A percentile compares a stretch with the other conserved stretches of the same genome.
These are phyloP conservation scores for Trametes versicolor DNA, from an alignment of 1,284 basidiomycete genomes.

Conservation along the genomic window DNA sequence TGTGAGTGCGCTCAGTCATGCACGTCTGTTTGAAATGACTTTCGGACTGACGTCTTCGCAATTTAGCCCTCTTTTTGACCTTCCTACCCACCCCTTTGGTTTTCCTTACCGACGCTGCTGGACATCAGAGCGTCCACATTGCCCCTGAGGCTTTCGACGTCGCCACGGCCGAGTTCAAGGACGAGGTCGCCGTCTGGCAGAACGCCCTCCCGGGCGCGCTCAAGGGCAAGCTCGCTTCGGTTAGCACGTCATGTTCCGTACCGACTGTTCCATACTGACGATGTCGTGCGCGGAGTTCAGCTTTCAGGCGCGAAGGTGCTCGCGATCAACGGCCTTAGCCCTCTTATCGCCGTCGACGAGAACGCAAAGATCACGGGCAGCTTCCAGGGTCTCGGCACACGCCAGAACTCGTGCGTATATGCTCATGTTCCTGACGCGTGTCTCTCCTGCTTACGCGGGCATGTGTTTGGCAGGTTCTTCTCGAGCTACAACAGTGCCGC, in stretches of 20 bases:
- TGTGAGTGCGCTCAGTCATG: constrained; percentile 45
- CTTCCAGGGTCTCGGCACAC: constrained; percentile 57
- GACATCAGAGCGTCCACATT: constrained; percentile 60
- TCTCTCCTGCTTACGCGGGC: neutral
- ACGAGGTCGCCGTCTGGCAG: constrained; percentile 64
- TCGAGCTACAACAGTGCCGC: constrained; percentile 49
- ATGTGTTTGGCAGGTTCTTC: constrained; percentile 46
- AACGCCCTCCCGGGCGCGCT: constrained; percentile 58
- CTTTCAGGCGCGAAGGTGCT: constrained; percentile 65
- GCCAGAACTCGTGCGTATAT: constrained; percentile 52
- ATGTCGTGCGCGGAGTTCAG: constrained; percentile 40
- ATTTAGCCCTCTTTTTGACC: constrained; percentile 55
- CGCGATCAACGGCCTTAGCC: constrained; percentile 61
- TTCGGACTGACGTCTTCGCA: constrained; percentile 7
- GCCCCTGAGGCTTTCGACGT: constrained; percentile 67
- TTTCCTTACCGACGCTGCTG: constrained; percentile 55
- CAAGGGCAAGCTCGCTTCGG: constrained; percentile 58
- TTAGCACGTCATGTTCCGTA: constrained; percentile 37
- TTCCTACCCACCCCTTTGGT: constrained; percentile 65
- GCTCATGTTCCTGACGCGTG: too few relatives aligned
- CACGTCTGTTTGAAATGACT: neutral
- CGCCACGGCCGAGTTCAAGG: constrained; percentile 60
- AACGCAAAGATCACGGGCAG: constrained; percentile 57
- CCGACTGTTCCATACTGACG: neutral
- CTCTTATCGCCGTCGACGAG: constrained; percentile 61